Evolutionary conservation across 2,329 filamentous ascomycete species (phyloP), one percentile per base, ranked within the genome.

Genomic region (Coniochaeta sp.): DNA sequence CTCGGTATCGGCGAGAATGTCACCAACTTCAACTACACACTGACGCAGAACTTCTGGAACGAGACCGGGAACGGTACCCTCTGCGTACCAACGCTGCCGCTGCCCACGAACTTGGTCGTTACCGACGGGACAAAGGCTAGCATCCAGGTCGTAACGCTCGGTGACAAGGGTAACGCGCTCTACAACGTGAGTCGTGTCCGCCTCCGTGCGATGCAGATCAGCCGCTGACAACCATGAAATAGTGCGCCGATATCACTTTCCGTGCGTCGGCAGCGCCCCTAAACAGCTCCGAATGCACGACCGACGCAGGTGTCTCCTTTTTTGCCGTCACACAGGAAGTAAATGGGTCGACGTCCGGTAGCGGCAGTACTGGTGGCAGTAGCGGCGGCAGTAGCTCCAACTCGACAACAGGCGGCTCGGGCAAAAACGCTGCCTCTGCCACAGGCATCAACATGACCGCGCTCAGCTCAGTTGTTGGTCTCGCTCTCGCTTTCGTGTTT

Each of bases 211-310:
- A 19, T 16, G 59, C 16, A n/a, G 38, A 40, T 9, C 17, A 40
- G 38, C 16, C 38, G 17, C 38, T 40, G 16, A 22, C n/a, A 43
- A 33, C n/a, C n/a, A 38, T 44, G 2, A 14, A 11, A 55, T 62
- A 88, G 85, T 93, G 89, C 72, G 87, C 89, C 68, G 89, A 93
- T 67, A 83, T 92, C 65, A 86, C 83, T 28, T 87, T 93, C 75
- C 81, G 79, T 34, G 74, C 76, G 58, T 74, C 76, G 12, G 77
- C 82, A 5, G 75, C 79, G 19, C 70, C 75, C 9, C 76, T 81
- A 17, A 69, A 74, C 28, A 74, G 70, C 24, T 73, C 75, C 44
- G 73, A 79, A 61, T 91, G 88, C 79, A 75, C 73, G 64, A 89
- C 84, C 65, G 79, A 78, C 64, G 84, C 79, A 11, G 82, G 80